Conservation (phyloP, 148 eudicot species). For the Cornus suecica region DNA sequence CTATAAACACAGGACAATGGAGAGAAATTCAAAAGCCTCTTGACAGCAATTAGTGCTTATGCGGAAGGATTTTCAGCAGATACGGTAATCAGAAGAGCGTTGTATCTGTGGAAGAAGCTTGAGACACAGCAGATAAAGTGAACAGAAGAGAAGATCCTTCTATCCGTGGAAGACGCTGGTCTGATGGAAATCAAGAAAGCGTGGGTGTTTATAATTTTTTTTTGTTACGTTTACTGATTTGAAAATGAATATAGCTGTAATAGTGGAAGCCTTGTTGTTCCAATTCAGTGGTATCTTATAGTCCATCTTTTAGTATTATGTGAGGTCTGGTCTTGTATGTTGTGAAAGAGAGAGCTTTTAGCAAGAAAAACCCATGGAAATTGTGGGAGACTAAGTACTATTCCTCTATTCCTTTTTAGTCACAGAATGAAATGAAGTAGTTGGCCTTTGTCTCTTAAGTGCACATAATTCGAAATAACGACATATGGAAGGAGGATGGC, state of each 20-base stretch:
- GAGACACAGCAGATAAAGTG: conserved; percentile 67
- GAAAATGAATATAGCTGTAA: background rate
- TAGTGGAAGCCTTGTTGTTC: background rate
- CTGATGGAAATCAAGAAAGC: background rate
- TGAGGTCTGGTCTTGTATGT: background rate
- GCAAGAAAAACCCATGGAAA: background rate
- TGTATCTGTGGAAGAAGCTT: conserved; percentile 82
- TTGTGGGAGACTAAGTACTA: background rate
- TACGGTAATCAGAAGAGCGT: conserved; percentile 67
- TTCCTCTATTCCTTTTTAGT: too few relatives aligned
- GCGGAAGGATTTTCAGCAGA: conserved; percentile 97
- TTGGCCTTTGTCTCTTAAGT: too few relatives aligned
- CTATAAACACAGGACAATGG: conserved; percentile 65
- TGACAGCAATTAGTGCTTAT: conserved; percentile 89
- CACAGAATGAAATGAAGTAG: too few relatives aligned
- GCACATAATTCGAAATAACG: too few relatives aligned
- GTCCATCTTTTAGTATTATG: background rate
- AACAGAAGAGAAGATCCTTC: conserved; percentile 70
- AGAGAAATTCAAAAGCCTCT: conserved; percentile 76
- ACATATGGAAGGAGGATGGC: too few relatives aligned
- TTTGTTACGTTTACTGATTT: background rate
- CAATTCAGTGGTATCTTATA: background rate
- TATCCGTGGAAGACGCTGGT: conserved; percentile 78
- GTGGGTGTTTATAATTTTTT: background rate
- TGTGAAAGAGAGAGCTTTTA: background rate